Evolutionary conservation across 2,329 filamentous ascomycete genomes (phyloP).

Genomic region (Apiospora phragmitis): DNA sequence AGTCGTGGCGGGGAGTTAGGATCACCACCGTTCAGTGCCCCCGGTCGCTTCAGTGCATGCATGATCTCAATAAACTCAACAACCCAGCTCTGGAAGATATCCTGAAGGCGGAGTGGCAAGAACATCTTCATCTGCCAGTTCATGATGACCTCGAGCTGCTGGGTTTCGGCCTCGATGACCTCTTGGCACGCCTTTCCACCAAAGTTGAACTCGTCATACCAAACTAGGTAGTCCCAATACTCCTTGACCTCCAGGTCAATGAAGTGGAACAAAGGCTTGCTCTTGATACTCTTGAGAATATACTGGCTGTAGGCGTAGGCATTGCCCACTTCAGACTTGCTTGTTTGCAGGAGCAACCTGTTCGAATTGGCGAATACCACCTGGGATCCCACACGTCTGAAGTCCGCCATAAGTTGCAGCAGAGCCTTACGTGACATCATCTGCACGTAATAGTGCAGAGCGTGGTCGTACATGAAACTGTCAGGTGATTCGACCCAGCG

Average conservation of each 20-base stretch:
- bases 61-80: constrained; percentile 94
- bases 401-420: constrained; percentile 95
- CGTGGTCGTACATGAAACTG: constrained; percentile 92
- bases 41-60: constrained; percentile 78
- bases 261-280: constrained; percentile 94
- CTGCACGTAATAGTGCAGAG: constrained; percentile 94
- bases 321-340: constrained; percentile 94
- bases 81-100: constrained; percentile 87
- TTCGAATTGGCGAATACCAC: constrained; percentile 94
- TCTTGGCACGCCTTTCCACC: constrained; percentile 89
- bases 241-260: constrained; percentile 96
- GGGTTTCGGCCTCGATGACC: constrained; percentile 70
- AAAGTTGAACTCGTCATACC: constrained; percentile 99
- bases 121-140: constrained; percentile 97
- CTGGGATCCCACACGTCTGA: constrained; percentile 90
- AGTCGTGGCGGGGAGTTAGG: constrained; percentile 53
- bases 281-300: constrained; percentile 95
- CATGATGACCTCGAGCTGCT: constrained; percentile 89
- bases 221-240: constrained; percentile 98
- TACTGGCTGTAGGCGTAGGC: constrained; percentile 97
- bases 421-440: constrained; percentile 98
- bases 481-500: constrained; percentile 95
- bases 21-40: constrained; percentile 40
- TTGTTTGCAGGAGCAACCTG: constrained; percentile 88
- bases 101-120: constrained; percentile 76